phyloP scores from a whole-genome alignment of 495 filamentous ascomycete species.

The Lophium mytilinum region DNA sequence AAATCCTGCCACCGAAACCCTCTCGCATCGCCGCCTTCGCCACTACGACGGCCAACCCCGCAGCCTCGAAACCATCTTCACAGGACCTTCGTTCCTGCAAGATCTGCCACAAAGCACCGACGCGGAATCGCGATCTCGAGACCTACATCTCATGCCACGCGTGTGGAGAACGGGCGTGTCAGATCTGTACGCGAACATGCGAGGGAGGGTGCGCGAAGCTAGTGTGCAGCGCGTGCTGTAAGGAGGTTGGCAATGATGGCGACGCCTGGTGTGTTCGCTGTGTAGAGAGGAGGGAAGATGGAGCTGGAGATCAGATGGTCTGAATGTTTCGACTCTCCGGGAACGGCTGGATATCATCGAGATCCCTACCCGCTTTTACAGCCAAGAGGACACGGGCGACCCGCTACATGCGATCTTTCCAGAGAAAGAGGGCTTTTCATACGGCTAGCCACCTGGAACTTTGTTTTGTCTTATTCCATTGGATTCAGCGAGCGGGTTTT shows the following conservation, averaged over 20 bases:
- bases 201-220: conserved; percentile 3
- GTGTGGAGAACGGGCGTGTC: conserved; percentile 18
- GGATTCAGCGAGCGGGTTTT: no score
- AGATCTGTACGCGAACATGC: conserved; percentile 19
- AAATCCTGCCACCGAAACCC: background rate
- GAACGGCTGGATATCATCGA: no score
- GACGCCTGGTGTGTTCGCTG: conserved; percentile 9
- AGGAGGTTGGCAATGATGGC: conserved; percentile 24
- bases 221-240: conserved; percentile 17
- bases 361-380: no score
- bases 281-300: no score
- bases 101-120: conserved; percentile 18
- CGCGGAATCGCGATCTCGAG: conserved; percentile 12
- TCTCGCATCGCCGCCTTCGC: background rate
- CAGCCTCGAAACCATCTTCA: background rate
- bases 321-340: no score
- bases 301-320: no score
- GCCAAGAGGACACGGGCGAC: no score
- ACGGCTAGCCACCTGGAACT: no score
- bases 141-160: conserved; percentile 12
- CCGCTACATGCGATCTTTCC: no score
- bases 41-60: background rate
- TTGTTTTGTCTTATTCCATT: no score
- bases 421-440: no score
- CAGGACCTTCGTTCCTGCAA: conserved; percentile 19